Evolutionary conservation across 306 rosid species (phyloP).

Genomic region (Oxytropis ochrocephala): DNA sequence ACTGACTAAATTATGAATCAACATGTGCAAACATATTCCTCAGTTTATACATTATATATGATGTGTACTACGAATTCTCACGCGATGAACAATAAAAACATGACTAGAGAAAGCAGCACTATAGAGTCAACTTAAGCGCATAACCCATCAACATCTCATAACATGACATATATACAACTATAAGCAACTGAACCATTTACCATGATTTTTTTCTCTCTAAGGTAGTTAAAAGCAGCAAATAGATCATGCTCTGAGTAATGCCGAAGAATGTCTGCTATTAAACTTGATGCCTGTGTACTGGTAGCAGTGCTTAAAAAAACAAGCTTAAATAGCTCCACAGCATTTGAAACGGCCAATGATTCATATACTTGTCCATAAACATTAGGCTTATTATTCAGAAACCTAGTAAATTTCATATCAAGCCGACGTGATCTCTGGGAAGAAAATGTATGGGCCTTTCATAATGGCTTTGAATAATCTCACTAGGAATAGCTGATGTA

Average conservation of each 20-base stretch:
- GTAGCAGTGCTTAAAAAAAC: conserved; percentile 75
- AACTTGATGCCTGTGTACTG: conserved; percentile 54
- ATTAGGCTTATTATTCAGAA: conserved; percentile 46
- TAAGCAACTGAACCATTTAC: conserved; percentile 36
- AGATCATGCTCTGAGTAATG: conserved; percentile 92
- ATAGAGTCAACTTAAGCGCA: conserved; percentile 1
- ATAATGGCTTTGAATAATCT: conserved; percentile 35
- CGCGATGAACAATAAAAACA: neutral
- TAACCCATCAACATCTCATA: neutral
- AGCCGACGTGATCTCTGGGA: conserved; percentile 46
- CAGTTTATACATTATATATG: neutral
- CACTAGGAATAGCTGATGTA: conserved; percentile 33
- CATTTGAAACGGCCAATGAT: conserved; percentile 89
- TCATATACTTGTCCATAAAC: conserved; percentile 52
- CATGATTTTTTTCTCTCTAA: conserved; percentile 74
- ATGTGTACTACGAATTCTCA: neutral
- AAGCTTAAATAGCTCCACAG: conserved; percentile 94
- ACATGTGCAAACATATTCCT: neutral
- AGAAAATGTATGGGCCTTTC: conserved; percentile 30
- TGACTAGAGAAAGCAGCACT: conserved; percentile 6
- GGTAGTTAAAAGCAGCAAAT: conserved; percentile 90
- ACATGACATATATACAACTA: conserved; percentile 1
- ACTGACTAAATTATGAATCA: neutral
- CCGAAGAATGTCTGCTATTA: conserved; percentile 72
- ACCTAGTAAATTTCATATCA: conserved; percentile 51